phyloP scores from a whole-genome alignment of 1,284 basidiomycete species.

The Malassezia obtusa region DNA sequence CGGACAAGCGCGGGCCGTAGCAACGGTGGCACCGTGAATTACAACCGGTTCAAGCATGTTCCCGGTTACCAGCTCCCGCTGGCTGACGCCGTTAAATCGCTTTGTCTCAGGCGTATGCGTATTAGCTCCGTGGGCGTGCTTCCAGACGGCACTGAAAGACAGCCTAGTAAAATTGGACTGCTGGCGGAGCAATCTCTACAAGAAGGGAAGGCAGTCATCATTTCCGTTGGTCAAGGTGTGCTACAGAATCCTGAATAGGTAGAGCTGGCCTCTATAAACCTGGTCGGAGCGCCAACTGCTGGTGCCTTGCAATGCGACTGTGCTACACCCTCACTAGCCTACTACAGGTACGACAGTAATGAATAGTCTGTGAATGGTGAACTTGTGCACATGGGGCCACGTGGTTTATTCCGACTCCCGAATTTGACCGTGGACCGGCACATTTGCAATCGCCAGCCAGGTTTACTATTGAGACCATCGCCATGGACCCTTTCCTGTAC shows the following conservation, averaged over 20 bases:
- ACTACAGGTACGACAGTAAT: not conserved
- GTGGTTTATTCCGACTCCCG: constrained; percentile 10
- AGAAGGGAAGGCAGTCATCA: constrained; percentile 23
- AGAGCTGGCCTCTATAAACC: constrained; percentile 2
- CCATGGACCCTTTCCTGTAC: constrained; percentile 18
- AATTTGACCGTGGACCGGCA: constrained; percentile 1
- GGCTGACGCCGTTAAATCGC: constrained; percentile 23
- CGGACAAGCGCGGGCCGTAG: too few relatives aligned
- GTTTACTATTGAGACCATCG: not conserved
- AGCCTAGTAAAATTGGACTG: constrained; percentile 21
- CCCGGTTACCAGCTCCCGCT: constrained; percentile 40
- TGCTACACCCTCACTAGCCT: not conserved
- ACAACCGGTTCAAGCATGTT: constrained; percentile 24
- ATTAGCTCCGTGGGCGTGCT: constrained; percentile 40
- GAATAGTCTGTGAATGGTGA: too few relatives aligned
- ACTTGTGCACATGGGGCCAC: constrained; percentile 4
- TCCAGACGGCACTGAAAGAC: constrained; percentile 24
- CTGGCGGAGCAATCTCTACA: constrained; percentile 34
- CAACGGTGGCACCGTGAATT: constrained; percentile 31
- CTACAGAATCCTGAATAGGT: constrained; percentile 24
- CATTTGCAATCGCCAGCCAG: not conserved
- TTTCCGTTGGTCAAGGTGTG: constrained; percentile 32
- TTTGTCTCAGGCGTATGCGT: constrained; percentile 26
- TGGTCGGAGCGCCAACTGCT: constrained; percentile 19
- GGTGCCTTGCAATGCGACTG: constrained; percentile 10